Evolutionary conservation across 23 red algal species (phyloP), one percentile per base, ranked within the genome.

Genomic region (Gracilaria gracilis): DNA sequence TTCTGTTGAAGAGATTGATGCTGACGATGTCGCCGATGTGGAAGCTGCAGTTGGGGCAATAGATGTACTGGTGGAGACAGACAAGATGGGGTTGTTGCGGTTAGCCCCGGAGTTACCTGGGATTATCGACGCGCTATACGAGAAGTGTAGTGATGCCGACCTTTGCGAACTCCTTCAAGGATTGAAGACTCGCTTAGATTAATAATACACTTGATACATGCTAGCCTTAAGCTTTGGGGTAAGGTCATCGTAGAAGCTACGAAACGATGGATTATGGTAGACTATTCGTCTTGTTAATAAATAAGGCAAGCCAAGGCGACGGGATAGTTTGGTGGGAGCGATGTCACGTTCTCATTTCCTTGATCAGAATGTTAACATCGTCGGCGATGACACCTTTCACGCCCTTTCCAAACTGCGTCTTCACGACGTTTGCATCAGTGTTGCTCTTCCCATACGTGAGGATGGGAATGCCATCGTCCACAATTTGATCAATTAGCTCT

Each of bases 371-470:
- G 44, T 86, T 79, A 7, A 98, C 90, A 33, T 95, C 92, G 66
- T 98, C 97, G 7, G 97, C 93, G 69, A 98, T 98, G 12, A 98
- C 46, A 9, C 93, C 97, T 71, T 92, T 92, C 62, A 98, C 90
- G 19, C 92, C 91, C 73, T 59, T 81, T 38, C 23, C 20, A 25
- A 98, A 81, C 79, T 95, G 93, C 13, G 78, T 40, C 36, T 25
- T 44, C 39, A 93, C 97, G 24, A 87, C 50, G 19, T 80, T 59
- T 4, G 84, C 11, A 64, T 95, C 64, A 17, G 48, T 77, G 59
- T 95, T 98, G 36, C 54, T 79, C 1, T 47, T 65, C 19, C 97
- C 97, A 75, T 96, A 98, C 1, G 92, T 95, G 62, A 98, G 80
- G 15, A 98, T 54, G 1, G 62, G 71, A 64, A 91, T 48, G 48